A percentile compares a stretch with the other conserved stretches of the same genome.
These are phyloP conservation scores for Chlorociboria aeruginascens DNA, from an alignment of 495 filamentous ascomycete genomes.

Conservation along the genomic window DNA sequence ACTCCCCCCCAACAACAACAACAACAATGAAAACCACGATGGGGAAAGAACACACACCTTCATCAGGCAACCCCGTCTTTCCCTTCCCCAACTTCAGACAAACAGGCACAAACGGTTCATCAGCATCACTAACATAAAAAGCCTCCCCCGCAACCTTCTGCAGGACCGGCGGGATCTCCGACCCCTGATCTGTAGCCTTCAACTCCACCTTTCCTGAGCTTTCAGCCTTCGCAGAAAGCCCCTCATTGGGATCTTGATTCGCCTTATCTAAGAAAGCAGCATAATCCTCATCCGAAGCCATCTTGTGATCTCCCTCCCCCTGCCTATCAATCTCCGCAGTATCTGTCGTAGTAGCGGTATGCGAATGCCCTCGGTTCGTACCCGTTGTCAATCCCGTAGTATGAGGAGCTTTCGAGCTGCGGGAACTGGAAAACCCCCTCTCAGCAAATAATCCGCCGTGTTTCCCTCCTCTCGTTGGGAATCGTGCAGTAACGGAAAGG, in stretches of 20 bases:
- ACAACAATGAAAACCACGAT: constrained; percentile 3
- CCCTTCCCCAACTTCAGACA: constrained; percentile 40
- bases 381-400: too few relatives aligned
- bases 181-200: constrained; percentile 38
- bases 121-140: constrained; percentile 68
- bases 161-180: constrained; percentile 44
- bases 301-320: constrained; percentile 19
- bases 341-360: neutral
- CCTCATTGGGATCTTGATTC: constrained; percentile 50
- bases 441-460: neutral
- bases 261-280: constrained; percentile 74
- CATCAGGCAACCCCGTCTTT: constrained; percentile 41
- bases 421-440: neutral
- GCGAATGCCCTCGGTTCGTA: neutral
- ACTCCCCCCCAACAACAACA: constrained; percentile 6
- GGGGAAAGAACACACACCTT: constrained; percentile 35
- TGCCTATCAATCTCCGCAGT: neutral
- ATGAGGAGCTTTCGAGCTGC: neutral
- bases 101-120: constrained; percentile 75
- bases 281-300: constrained; percentile 75
- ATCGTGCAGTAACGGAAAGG: neutral
- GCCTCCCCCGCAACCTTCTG: constrained; percentile 37
- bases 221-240: constrained; percentile 20
- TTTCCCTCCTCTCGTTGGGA: neutral
- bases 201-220: constrained; percentile 22